Base-by-base conservation (phyloP, 331 rosid genomes). In the Quercus tomentella region DNA sequence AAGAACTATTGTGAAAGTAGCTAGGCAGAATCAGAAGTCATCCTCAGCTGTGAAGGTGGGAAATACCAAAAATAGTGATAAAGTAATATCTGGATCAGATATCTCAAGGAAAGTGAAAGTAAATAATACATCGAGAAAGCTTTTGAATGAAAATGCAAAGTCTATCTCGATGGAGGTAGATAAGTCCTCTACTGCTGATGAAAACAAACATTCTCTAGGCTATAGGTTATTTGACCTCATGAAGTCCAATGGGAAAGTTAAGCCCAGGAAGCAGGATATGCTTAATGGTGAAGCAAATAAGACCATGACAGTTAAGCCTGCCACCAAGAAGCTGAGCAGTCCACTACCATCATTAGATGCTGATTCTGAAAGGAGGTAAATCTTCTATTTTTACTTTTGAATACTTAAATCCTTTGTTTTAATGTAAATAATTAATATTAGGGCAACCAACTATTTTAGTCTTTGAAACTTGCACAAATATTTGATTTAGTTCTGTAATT, bases 301-400 rank as follows among this genome's bases (percentile, higher is more conserved):
- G 75, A 54, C 76, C 20, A 41, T 68, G 45, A 23, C 55, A 35
- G 72, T 80, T 16, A 81, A 78, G 72, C 79, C 74, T 71, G 21
- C 82, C 12, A 58, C 72, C 56, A 89, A 74, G 74, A 77, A 17
- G 37, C 75, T 61, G 77, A 81, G 83, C 63, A 58, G 81, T 76
- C 69, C 72, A 56, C 69, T 49, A 25, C 81, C 84, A 54, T 75
- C 82, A 55, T 80, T 93, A 82, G 97, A 91, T 86, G 83, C 85
- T 54, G 89, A 94, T 73, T 58, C 94, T 35, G 86, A 91, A 89
- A 87, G 80, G 86, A 91, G 98, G 99, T 91, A 76, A 82, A 70
- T 66, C 20, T 70, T 83, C 80, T 5, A 28, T 74, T 76, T 62
- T 4, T 5, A 61, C 61, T 55, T 69, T 30, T 72, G 66, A 67